Evolutionary conservation across 164 flowering plant genomes (phyloP).

Genomic region (Cinnamomum chago): DNA sequence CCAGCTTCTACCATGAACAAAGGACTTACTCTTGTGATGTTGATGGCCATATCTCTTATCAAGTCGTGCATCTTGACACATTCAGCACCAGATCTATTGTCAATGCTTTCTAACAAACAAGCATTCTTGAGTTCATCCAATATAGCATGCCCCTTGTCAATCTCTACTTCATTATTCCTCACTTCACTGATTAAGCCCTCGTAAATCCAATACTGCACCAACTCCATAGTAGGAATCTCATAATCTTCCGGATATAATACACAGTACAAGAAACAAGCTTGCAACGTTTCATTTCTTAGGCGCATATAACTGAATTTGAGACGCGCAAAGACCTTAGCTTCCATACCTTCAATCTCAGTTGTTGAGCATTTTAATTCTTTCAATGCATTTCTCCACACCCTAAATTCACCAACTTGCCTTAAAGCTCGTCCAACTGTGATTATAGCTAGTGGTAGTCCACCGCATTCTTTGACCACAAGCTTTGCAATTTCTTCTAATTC

Average conservation of each 20-base stretch:
- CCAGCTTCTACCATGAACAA: constrained; percentile 20
- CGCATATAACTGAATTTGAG: constrained; percentile 16
- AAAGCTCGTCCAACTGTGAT: constrained; percentile 14
- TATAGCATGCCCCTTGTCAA: constrained; percentile 17
- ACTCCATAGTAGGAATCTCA: constrained; percentile 6
- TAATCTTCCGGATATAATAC: constrained; percentile 21
- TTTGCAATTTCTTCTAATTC: constrained; percentile 5
- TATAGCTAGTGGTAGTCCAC: constrained; percentile 24
- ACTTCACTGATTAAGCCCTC: constrained; percentile 21
- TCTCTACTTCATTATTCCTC: not conserved
- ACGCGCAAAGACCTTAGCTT: constrained; percentile 5
- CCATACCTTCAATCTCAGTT: not conserved
- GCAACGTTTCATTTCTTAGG: constrained; percentile 1
- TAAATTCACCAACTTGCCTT: constrained; percentile 5
- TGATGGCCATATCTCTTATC: constrained; percentile 21
- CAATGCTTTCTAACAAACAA: constrained; percentile 14
- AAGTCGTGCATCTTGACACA: constrained; percentile 25
- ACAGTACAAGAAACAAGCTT: constrained; percentile 22
- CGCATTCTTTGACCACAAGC: constrained; percentile 12
- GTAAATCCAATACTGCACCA: constrained; percentile 19
- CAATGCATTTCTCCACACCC: constrained; percentile 23
- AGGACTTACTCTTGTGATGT: constrained; percentile 1
- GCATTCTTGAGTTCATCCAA: constrained; percentile 17
- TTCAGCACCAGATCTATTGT: constrained; percentile 1
- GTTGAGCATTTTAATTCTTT: constrained; percentile 10